phyloP scores from a whole-genome alignment of 352 stramenopile genomes.

The Pythium periplocum region DNA sequence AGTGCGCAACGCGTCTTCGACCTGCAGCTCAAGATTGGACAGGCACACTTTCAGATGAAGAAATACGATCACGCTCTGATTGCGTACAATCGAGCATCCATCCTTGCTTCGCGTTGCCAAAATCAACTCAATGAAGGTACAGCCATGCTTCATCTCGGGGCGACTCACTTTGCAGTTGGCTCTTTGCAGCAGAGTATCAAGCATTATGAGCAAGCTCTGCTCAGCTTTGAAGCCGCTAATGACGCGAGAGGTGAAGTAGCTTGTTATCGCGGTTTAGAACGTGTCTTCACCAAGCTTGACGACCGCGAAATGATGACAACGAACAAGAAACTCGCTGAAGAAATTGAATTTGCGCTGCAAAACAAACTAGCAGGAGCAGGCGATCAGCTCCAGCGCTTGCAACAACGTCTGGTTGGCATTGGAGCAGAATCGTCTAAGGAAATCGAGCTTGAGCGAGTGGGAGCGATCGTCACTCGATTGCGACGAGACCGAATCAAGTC shows the following conservation, averaged over 20 bases:
- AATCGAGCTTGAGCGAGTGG: conserved; percentile 58
- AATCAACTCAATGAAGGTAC: conserved; percentile 29
- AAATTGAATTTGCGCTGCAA: conserved; percentile 58
- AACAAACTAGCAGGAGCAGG: conserved; percentile 37
- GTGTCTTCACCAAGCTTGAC: conserved; percentile 36
- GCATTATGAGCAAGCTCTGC: conserved; percentile 45
- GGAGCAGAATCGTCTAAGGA: conserved; percentile 58
- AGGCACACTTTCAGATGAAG: conserved; percentile 27
- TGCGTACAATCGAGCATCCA: conserved; percentile 38
- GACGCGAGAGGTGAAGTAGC: conserved; percentile 38
- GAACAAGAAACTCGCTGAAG: conserved; percentile 47
- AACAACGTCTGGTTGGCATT: conserved; percentile 52
- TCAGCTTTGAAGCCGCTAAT: conserved; percentile 42
- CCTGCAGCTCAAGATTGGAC: conserved; percentile 34
- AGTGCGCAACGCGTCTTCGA: conserved; percentile 15
- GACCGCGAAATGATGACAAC: conserved; percentile 40
- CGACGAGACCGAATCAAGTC: conserved; percentile 49
- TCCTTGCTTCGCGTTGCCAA: conserved; percentile 26
- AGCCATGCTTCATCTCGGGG: conserved; percentile 24
- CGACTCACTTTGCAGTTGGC: conserved; percentile 32
- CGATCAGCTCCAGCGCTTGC: conserved; percentile 36
- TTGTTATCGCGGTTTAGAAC: conserved; percentile 59
- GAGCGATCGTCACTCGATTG: conserved; percentile 53
- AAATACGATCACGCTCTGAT: conserved; percentile 46
- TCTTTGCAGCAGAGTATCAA: conserved; percentile 46